Evolutionary conservation across 2,329 filamentous ascomycete species (phyloP), one percentile per base, ranked within the genome.

Genomic region (Zalaria obscura): DNA sequence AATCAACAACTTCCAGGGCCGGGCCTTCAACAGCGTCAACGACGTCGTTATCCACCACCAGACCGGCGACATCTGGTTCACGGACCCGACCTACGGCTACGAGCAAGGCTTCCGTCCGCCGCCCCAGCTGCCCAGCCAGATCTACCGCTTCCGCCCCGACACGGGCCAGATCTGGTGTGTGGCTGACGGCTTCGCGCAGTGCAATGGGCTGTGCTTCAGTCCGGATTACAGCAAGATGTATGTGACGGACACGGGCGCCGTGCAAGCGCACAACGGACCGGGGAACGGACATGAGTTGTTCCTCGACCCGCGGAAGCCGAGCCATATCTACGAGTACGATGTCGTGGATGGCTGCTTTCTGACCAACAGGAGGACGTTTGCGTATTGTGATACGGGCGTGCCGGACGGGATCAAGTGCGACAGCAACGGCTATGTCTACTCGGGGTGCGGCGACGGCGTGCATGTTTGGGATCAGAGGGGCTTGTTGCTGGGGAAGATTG

Each of bases 51-150:
- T 74, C 40, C 67, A 76, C 47, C 73, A 27, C 53, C 56, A 7
- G 10, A 76, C 69, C 43, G 65, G 66, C n/a, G 67, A 74, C 26
- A 59, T 80, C n/a, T 80, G 76, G 61, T 79, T 80, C 50, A 80
- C 75, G 1, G 76, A 80, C 44, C 69, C 72, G 0, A 63, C 68
- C 5, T 80, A 80, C 47, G 76, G 73, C 3, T 72, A 65, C 45
- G 62, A 72, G 35, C 75, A 79, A 50, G 63, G 72, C 25, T 78
- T 79, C 49, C 65, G 75, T 0, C 69, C 69, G 0, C 47, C 54
- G 4, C 74, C 74, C 0, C 67, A 66, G 0, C 52, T 78, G 7
- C 70, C 64, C 4, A 71, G 69, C 43, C 75, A 79, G 50, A 72
- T 78, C 0, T 78, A 78, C 51, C 66, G 73, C 2, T 69, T 70